A percentile compares a stretch with the other conserved stretches of the same genome.
These are phyloP conservation scores for Phytophthora palmivora DNA, from an alignment of 352 stramenopile genomes.

Conservation along the genomic window DNA sequence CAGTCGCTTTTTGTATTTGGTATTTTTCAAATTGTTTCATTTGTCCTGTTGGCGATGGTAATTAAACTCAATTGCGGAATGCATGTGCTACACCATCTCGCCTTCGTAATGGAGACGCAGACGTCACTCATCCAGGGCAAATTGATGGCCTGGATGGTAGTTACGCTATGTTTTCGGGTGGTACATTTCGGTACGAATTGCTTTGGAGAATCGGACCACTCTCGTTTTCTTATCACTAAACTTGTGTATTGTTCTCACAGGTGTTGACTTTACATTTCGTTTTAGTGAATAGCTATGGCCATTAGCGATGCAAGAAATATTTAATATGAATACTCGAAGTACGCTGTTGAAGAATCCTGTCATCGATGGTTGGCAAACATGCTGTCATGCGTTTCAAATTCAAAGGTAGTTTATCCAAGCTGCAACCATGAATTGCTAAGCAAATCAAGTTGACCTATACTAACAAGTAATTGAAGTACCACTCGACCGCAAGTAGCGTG, in stretches of 20 bases:
- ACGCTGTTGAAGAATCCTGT: too few relatives aligned
- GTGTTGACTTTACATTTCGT: constrained; percentile 15
- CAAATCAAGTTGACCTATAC: too few relatives aligned
- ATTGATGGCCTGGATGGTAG: constrained; percentile 15
- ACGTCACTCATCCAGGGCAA: constrained; percentile 25
- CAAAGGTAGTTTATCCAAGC: too few relatives aligned
- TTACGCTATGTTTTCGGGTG: constrained; percentile 14
- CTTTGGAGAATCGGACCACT: neutral
- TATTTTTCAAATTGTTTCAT: constrained; percentile 27
- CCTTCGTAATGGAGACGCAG: constrained; percentile 40
- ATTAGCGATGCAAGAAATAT: too few relatives aligned
- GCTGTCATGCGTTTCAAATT: too few relatives aligned
- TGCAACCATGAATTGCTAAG: too few relatives aligned
- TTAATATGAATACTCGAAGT: too few relatives aligned
- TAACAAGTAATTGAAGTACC: neutral
- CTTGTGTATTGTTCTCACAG: neutral
- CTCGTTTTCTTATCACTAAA: neutral
- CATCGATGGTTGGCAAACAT: too few relatives aligned
- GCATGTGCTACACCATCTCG: constrained; percentile 23
- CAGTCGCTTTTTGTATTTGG: constrained; percentile 26
- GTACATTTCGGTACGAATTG: constrained; percentile 17
- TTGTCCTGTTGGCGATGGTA: constrained; percentile 18
- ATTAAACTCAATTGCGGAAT: constrained; percentile 25
- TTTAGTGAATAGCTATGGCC: neutral
- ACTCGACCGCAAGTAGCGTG: too few relatives aligned